These are phyloP conservation scores for Zarea fungicola DNA, from an alignment of 2,329 filamentous ascomycete genomes.

Conservation along the genomic window DNA sequence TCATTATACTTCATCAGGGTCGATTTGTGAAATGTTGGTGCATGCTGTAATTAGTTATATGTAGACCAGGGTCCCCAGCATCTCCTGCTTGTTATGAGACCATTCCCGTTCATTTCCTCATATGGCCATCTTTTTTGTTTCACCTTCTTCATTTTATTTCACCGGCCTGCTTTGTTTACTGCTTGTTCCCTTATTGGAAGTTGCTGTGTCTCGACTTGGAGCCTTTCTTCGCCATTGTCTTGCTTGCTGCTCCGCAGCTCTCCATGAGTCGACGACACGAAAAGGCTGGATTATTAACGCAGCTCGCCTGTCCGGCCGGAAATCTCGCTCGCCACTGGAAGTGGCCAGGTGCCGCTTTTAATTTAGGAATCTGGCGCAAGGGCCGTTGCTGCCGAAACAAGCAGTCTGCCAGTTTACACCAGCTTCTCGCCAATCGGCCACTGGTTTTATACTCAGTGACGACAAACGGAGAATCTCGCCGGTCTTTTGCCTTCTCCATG, in stretches of 20 bases:
- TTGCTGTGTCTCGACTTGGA: too few species aligned
- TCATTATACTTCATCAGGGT: neutral
- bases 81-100: too few species aligned
- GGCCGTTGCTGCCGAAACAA: constrained; percentile 2
- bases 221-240: too few species aligned
- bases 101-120: too few species aligned
- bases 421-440: neutral
- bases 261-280: neutral
- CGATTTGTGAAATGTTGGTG: too few species aligned
- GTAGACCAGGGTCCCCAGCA: too few species aligned
- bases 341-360: constrained; percentile 10
- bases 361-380: neutral
- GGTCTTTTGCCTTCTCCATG: too few species aligned
- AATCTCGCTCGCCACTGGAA: constrained; percentile 1
- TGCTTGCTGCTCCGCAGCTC: constrained; percentile 2
- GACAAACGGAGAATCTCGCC: constrained; percentile 4
- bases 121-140: too few species aligned
- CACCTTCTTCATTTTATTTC: too few species aligned
- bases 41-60: too few species aligned
- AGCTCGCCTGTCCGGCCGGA: neutral
- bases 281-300: constrained; percentile 4
- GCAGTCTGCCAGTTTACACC: neutral
- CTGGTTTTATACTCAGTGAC: neutral
- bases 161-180: too few species aligned
- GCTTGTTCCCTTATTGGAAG: too few species aligned